Base-by-base conservation (phyloP, 2,329 filamentous ascomycete species). In the Dothistroma septosporum region DNA sequence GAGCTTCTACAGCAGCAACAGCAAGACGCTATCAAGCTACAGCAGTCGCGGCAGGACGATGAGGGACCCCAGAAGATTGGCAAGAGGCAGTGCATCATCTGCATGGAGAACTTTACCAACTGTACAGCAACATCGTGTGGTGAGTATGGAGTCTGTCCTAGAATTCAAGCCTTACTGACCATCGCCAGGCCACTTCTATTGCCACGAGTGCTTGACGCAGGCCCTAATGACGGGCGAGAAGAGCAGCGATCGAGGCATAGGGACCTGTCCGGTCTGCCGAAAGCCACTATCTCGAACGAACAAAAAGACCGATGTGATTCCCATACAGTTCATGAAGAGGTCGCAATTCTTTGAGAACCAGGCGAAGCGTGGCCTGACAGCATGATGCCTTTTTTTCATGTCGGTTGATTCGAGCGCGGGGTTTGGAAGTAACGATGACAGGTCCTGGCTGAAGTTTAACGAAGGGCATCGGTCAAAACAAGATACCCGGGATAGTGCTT, bases 201-300 rank as follows among this genome's bases (percentile, higher is more conserved):
- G 85, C 70, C 84, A 87, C 66, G 81, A 81, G 37, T 87, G 85
- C 66, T 80, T 87, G 47, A 79, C 83, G 55, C 82, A 85, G 69
- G 82, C 83, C n/a, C 73, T 87, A 19, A 82, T 82, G 44, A 81
- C 80, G 28, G 79, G 80, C 48, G 83, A 85, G 65, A 80, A 80
- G 64, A 80, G 78, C 46, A 69, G 75, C 10, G 77, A 77, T 0
- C 73, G 76, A 7, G 75, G 75, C 48, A 76, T 77, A 62, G 76
- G 74, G 1, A 78, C 73, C 49, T 82, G 80, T 64, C 80, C 80
- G 8, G 76, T 80, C 14, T 68, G 66, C 55, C 62, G 66, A 5
- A 68, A 68, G 55, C 56, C 58, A 12, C 37, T 68, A 1, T 63
- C 64, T 22, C 59, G 65, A 7, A 60, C 48, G 19, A 61, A 49